Percentiles rank a stretch among this genome's conserved stretches.
These are phyloP conservation scores for Blastomyces silverae DNA, from an alignment of 2,329 filamentous ascomycete genomes.

Conservation along the genomic window DNA sequence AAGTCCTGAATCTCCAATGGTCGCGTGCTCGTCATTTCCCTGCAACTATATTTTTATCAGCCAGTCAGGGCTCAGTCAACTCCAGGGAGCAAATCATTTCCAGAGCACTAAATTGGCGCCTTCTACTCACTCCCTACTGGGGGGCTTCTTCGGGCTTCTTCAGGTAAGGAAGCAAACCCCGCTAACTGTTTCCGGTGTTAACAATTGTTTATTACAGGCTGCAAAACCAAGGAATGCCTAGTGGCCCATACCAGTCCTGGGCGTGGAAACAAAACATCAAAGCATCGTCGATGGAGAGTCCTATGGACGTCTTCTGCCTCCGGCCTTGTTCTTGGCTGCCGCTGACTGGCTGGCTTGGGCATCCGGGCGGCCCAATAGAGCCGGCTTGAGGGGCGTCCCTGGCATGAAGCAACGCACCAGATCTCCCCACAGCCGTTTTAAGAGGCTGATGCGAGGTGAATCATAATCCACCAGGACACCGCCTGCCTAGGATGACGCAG, in stretches of 20 bases:
- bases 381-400: not conserved
- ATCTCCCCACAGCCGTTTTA: not conserved
- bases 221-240: not conserved
- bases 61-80: not conserved
- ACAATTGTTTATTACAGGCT: not conserved
- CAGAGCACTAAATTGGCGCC: not conserved
- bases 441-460: slow-evolving; percentile 11
- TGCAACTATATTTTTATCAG: slow-evolving; percentile 1
- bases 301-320: not conserved
- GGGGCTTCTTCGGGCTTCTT: not conserved
- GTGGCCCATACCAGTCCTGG: not conserved
- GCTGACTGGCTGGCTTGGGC: slow-evolving; percentile 2
- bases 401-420: slow-evolving; percentile 6
- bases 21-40: not conserved
- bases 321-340: not conserved
- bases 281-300: no score
- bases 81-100: not conserved
- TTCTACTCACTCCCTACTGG: not conserved
- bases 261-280: not conserved
- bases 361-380: slow-evolving; percentile 5
- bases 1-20: not conserved
- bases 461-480: slow-evolving; percentile 1
- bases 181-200: not conserved
- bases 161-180: not conserved
- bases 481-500: slow-evolving; percentile 7